Conservation (phyloP, 768 basidiomycete genomes). For the Pleurotus djamor region DNA sequence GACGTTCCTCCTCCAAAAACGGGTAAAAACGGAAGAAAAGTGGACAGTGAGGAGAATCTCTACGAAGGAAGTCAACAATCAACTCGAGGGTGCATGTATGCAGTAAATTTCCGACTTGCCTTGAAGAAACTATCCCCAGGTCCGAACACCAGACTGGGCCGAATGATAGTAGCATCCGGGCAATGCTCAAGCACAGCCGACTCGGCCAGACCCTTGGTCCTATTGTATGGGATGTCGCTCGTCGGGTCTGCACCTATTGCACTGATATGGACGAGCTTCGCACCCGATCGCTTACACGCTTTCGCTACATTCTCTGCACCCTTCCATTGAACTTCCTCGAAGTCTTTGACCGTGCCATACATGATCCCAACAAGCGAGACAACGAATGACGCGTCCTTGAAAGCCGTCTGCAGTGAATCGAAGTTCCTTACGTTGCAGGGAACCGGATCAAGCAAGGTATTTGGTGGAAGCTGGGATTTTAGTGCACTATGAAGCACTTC, state of each 20-base stretch:
- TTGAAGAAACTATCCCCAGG: slow-evolving; percentile 77
- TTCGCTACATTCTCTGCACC: slow-evolving; percentile 68
- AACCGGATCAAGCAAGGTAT: slow-evolving; percentile 36
- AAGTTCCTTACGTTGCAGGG: slow-evolving; percentile 56
- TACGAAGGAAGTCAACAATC: slow-evolving; percentile 17
- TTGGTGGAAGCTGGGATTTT: slow-evolving; percentile 24
- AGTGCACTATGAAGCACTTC: slow-evolving; percentile 32
- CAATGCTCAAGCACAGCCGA: slow-evolving; percentile 42
- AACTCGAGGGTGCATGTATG: background rate
- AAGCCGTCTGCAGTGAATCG: slow-evolving; percentile 40
- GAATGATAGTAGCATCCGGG: slow-evolving; percentile 56
- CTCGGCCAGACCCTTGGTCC: slow-evolving; percentile 67
- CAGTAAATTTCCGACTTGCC: slow-evolving; percentile 31
- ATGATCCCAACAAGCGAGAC: slow-evolving; percentile 73
- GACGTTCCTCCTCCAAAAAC: slow-evolving; percentile 71
- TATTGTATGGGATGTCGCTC: slow-evolving; percentile 57
- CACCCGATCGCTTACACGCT: slow-evolving; percentile 47
- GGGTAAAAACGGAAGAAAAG: slow-evolving; percentile 67
- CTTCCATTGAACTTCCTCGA: slow-evolving; percentile 59
- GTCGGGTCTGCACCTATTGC: slow-evolving; percentile 70
- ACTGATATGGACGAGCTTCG: slow-evolving; percentile 64
- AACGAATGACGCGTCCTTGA: slow-evolving; percentile 54
- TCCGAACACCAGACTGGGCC: slow-evolving; percentile 76
- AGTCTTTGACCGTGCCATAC: slow-evolving; percentile 51
- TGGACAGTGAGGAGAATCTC: slow-evolving; percentile 63